Base-by-base conservation (phyloP, 139 green algal species). In the Picochlorum sp. region DNA sequence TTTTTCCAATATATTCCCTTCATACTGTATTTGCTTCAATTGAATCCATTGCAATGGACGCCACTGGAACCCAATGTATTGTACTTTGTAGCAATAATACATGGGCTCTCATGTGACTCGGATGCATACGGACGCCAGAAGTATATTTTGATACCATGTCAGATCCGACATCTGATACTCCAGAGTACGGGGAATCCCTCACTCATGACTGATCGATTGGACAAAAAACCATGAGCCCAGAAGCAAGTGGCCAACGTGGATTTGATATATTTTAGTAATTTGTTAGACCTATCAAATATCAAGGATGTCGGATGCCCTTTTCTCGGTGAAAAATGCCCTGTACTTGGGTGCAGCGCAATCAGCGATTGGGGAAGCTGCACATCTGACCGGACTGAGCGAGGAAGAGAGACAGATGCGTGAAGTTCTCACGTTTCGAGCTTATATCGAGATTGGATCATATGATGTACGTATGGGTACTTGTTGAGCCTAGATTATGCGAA, bases 391-490 rank as follows among this genome's bases (percentile, higher is more conserved):
- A 20, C 63, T 98, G 29, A 75, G 64, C n/a, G 85, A 91, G 4
- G 50, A 63, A 4, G 81, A 95, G 25, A 55, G 60, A 18, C 65
- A 88, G 6, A 85, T 96, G 69, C 61, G 84, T 0, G 93, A 98
- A 50, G 70, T 72, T 26, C 87, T 87, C 53, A 75, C 96, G 0
- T 95, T 97, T 62, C 76, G 93, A 12, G 87, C 89, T 3, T 97
- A 98, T 75, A 90, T 99, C 29, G 93, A 89, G 3, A 65, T 97
- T 3, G 90, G 93, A 8, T 89, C 72, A 62, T 88, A 88, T 43
- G 81, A 97, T 67, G 91, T 97, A 45, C 25, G 73, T 39, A 16
- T 10, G 9, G 37, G 30, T 20, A 41, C 20, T 29, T 70, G 29
- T 49, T 31, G 22, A 30, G 33, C 25, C 24, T 63, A 24, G 41